Conservation (phyloP, 768 basidiomycete species). For the Mycena leptocephala region DNA sequence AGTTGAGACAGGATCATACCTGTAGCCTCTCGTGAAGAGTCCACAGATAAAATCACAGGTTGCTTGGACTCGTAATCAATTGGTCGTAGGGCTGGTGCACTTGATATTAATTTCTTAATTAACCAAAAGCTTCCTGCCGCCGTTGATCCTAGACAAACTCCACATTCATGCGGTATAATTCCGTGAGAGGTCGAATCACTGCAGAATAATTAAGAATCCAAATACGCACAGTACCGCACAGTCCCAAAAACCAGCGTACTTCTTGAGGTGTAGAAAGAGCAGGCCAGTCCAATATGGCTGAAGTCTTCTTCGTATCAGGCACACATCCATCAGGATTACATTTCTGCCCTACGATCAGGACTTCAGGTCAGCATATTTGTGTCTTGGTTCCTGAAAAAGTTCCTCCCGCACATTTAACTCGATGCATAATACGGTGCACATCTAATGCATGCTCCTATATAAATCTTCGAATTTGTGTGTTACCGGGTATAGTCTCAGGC, state of each 20-base stretch:
- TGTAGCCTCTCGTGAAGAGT: background rate
- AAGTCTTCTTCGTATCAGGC: background rate
- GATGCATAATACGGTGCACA: slow-evolving; percentile 50
- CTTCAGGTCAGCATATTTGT: slow-evolving; percentile 38
- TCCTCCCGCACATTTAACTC: slow-evolving; percentile 43
- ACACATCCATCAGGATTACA: too few species aligned
- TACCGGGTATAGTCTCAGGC: too few species aligned
- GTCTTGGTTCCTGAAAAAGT: too few species aligned
- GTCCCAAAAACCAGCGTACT: too few species aligned
- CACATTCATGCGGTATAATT: too few species aligned
- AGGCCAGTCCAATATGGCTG: background rate
- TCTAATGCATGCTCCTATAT: slow-evolving; percentile 55
- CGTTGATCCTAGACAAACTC: too few species aligned
- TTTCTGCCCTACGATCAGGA: background rate
- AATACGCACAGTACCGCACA: too few species aligned
- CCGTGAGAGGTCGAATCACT: too few species aligned
- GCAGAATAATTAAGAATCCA: too few species aligned
- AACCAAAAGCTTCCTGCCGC: background rate
- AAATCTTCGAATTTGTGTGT: slow-evolving; percentile 51
- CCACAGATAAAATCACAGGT: too few species aligned
- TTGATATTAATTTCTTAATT: background rate
- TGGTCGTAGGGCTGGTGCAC: background rate
- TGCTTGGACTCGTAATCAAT: background rate
- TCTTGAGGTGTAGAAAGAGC: too few species aligned
- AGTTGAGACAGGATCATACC: background rate